A percentile compares a stretch with the other conserved stretches of the same genome.
These are phyloP conservation scores for Tulasnella calospora DNA, from an alignment of 768 basidiomycete species.

Conservation along the genomic window DNA sequence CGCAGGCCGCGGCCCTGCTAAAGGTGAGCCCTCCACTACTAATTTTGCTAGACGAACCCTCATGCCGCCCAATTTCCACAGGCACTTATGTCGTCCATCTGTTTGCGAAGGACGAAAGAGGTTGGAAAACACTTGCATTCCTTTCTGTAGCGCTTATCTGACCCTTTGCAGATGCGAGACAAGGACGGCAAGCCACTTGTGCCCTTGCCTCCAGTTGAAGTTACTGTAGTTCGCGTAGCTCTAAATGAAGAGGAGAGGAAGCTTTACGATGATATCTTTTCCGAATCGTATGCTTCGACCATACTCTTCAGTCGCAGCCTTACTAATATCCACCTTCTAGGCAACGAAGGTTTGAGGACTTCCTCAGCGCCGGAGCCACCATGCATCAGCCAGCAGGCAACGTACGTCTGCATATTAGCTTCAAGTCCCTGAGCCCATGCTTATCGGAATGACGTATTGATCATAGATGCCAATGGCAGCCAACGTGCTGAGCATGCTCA, in stretches of 20 bases:
- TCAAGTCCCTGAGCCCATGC: background rate
- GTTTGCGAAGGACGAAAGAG: conserved; percentile 80
- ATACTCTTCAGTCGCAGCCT: background rate
- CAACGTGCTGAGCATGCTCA: conserved; percentile 75
- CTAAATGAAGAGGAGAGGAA: conserved; percentile 57
- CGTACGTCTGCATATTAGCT: background rate
- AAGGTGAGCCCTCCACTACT: conserved; percentile 45
- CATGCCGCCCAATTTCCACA: conserved; percentile 32
- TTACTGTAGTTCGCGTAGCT: conserved; percentile 66
- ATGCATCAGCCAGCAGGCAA: background rate
- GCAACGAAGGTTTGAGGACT: conserved; percentile 54
- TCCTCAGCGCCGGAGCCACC: conserved; percentile 37
- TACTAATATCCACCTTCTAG: background rate
- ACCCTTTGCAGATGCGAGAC: conserved; percentile 69
- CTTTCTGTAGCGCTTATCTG: conserved; percentile 31
- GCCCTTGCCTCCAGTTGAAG: conserved; percentile 74
- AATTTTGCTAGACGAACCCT: background rate
- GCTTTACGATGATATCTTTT: conserved; percentile 59
- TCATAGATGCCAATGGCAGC: conserved; percentile 49
- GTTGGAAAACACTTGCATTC: conserved; percentile 4
- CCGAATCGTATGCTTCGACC: conserved; percentile 10
- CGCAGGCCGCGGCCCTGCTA: conserved; percentile 63
- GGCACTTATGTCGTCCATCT: conserved; percentile 72
- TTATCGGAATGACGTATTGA: conserved; percentile 23
- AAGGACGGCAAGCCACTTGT: conserved; percentile 65